Evolutionary conservation across 352 stramenopile species (phyloP).

Genomic region (Phytophthora kernoviae): DNA sequence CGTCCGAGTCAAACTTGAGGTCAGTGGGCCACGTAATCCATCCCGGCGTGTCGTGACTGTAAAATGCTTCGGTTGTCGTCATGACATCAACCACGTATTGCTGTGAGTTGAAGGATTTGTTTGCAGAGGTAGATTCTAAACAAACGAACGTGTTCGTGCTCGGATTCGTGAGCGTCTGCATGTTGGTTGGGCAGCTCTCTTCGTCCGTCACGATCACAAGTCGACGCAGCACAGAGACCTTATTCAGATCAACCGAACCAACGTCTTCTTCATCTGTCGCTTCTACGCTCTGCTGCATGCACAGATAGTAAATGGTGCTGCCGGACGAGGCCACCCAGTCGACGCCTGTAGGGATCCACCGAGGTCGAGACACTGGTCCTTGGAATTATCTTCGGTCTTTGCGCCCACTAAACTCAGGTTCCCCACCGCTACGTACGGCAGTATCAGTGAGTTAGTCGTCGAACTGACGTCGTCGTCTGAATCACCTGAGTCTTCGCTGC

Average conservation of each 20-base stretch:
- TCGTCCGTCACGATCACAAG: conserved; percentile 27
- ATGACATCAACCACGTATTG: conserved; percentile 56
- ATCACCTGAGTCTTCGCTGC: conserved; percentile 8
- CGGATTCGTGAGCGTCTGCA: conserved; percentile 29
- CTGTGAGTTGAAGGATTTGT: conserved; percentile 16
- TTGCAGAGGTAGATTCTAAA: conserved; percentile 22
- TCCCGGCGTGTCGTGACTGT: conserved; percentile 48
- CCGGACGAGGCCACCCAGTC: conserved; percentile 30
- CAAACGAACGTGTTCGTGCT: conserved; percentile 37
- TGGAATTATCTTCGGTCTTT: conserved; percentile 20
- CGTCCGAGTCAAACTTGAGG: conserved; percentile 23
- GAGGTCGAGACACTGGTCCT: conserved; percentile 32
- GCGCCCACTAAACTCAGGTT: conserved; percentile 27
- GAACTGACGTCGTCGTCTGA: not conserved
- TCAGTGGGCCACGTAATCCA: conserved; percentile 46
- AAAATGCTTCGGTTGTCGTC: conserved; percentile 45
- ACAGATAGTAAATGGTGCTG: conserved; percentile 33
- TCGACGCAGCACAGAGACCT: conserved; percentile 25
- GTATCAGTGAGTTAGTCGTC: conserved; percentile 10
- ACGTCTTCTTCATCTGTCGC: conserved; percentile 17
- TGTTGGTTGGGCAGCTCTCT: conserved; percentile 23
- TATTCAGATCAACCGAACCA: conserved; percentile 18
- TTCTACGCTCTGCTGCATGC: conserved; percentile 34
- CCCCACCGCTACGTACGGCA: conserved; percentile 23
- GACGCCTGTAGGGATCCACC: conserved; percentile 37